Base-by-base conservation (phyloP, 148 eudicot genomes). In the Rhododendron vialii region DNA sequence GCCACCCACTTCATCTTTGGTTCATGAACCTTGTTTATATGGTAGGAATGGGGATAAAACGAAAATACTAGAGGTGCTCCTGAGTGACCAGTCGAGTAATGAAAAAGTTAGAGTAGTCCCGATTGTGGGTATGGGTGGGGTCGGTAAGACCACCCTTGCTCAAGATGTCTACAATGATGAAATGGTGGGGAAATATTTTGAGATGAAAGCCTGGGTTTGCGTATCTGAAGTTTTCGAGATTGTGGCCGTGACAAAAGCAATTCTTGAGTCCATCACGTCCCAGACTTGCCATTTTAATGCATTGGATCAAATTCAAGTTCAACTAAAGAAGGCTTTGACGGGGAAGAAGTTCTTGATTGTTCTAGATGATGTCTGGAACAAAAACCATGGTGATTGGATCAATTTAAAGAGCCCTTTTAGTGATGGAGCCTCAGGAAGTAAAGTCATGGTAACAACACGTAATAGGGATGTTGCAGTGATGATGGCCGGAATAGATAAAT, bases 141-240 rank as follows among this genome's bases (percentile, higher is more conserved):
- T 87, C 26, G 91, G 91, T 3, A 89, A 89, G 57, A 89, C 91
- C 3, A 87, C 91, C 38, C 83, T 89, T 10, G 89, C 89, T 43
- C 85, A 87, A 83, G 45, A 36, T 3, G 51, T 86, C 1, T 89
- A 83, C 71, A 81, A 86, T 50, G 87, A 86, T 76, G 20, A 57
- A 1, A 17, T n/a, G 71, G 63, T 89, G 82, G 28, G 83, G 5
- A 45, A 15, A 1, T 18, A 57, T 41, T 89, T 82, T 57, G 61
- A 85, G 14, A 22, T 69, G 5, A 87, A 78, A 83, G 71, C 85
- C 63, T 89, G 91, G 91, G 80, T 85, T 7, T 89, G 83, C 38
- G 85, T 87, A 11, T 87, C 91, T 18, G 79, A 71, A 26, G 73
- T 18, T 14, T 67, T 85, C 45, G 91, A 89, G 14, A 24, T 67